These are phyloP conservation scores for Musa troglodytarum DNA, from an alignment of 176 grass and related monocot genomes.

Conservation along the genomic window DNA sequence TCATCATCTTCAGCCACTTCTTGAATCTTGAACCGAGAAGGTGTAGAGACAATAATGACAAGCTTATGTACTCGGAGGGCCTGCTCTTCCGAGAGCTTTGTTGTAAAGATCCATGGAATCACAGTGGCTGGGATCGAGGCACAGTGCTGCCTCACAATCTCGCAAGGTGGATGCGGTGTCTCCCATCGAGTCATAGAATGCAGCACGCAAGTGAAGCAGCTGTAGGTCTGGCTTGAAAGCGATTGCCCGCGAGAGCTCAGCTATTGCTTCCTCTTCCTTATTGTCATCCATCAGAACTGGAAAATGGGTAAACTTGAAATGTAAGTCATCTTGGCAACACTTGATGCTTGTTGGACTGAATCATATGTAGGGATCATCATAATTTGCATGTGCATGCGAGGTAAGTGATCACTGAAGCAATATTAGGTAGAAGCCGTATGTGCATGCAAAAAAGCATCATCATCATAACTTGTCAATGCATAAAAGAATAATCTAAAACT, in stretches of 20 bases:
- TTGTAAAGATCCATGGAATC: constrained; percentile 83
- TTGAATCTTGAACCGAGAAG: background rate
- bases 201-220: constrained; percentile 76
- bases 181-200: constrained; percentile 72
- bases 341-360: too few species aligned
- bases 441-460: too few species aligned
- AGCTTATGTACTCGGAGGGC: constrained; percentile 20
- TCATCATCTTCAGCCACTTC: background rate
- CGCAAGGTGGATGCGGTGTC: constrained; percentile 37
- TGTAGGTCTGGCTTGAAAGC: constrained; percentile 78
- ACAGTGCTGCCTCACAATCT: constrained; percentile 85
- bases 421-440: too few species aligned
- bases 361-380: too few species aligned
- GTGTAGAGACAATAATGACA: background rate
- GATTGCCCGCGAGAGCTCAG: constrained; percentile 55
- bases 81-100: constrained; percentile 38
- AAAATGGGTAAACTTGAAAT: background rate
- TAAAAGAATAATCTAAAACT: too few species aligned
- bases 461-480: too few species aligned
- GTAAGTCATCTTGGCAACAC: background rate
- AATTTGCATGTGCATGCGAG: too few species aligned
- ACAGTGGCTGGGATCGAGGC: constrained; percentile 56
- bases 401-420: too few species aligned
- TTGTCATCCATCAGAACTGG: constrained; percentile 82
- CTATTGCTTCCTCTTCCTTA: constrained; percentile 72